Evolutionary conservation across 305 asterid genomes (phyloP).

Genomic region (Andrographis paniculata): DNA sequence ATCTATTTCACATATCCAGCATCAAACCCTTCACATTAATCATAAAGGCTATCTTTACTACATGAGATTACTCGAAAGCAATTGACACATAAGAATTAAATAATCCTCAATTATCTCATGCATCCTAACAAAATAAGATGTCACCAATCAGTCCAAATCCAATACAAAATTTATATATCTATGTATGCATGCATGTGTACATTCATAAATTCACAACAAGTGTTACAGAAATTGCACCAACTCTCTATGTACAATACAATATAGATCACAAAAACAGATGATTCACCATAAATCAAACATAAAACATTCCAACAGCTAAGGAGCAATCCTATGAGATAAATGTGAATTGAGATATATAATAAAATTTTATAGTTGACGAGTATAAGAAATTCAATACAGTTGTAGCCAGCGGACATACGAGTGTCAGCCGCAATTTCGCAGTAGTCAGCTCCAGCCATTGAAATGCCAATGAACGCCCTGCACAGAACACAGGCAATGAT

Average conservation of each 20-base stretch:
- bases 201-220: background rate
- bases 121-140: too few species aligned
- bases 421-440: conserved; percentile 35
- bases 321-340: background rate
- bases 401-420: conserved; percentile 93
- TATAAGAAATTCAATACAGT: conserved; percentile 73
- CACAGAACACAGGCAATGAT: conserved; percentile 9
- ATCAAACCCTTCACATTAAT: too few species aligned
- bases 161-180: too few species aligned
- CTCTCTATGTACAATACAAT: too few species aligned
- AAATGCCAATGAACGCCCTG: conserved; percentile 87
- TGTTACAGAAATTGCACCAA: background rate
- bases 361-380: conserved; percentile 89
- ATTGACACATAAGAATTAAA: too few species aligned
- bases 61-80: too few species aligned
- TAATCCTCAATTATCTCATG: too few species aligned
- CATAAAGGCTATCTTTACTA: too few species aligned
- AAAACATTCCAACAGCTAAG: background rate
- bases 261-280: too few species aligned
- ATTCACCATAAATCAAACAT: background rate
- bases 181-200: too few species aligned
- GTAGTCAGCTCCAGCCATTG: conserved; percentile 88
- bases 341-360: background rate
- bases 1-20: too few species aligned
- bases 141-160: too few species aligned